Evolutionary conservation across 2,329 filamentous ascomycete species (phyloP).

Genomic region (Aureobasidium leucospermi): DNA sequence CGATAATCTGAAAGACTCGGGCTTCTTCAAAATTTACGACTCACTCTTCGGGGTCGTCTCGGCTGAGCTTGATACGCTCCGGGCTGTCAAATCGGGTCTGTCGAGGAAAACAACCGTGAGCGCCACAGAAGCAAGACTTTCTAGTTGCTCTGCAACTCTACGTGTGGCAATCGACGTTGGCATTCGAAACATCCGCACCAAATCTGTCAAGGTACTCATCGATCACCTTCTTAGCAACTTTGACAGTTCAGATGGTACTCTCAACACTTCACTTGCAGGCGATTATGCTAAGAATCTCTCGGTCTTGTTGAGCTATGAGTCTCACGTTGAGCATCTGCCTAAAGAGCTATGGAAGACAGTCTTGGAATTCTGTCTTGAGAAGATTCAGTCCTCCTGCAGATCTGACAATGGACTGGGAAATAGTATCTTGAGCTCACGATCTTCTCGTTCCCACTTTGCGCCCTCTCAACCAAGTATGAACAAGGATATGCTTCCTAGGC

Average conservation of each 20-base stretch:
- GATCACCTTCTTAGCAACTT: conserved; percentile 76
- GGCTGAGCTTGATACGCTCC: conserved; percentile 59
- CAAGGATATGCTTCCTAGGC: conserved; percentile 10
- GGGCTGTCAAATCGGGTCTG: conserved; percentile 35
- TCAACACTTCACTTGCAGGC: conserved; percentile 61
- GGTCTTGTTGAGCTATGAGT: conserved; percentile 61
- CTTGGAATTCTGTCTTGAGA: conserved; percentile 62
- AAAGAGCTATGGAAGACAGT: conserved; percentile 60
- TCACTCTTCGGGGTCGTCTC: conserved; percentile 64
- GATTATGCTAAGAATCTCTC: conserved; percentile 74
- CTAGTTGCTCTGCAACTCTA: conserved; percentile 62
- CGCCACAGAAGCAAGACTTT: conserved; percentile 50
- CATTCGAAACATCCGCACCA: conserved; percentile 59
- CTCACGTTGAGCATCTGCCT: conserved; percentile 74
- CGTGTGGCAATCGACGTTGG: conserved; percentile 66
- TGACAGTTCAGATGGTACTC: conserved; percentile 51
- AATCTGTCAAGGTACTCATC: conserved; percentile 70
- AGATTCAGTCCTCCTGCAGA: conserved; percentile 36
- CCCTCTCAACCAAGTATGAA: conserved; percentile 16
- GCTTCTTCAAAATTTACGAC: conserved; percentile 77
- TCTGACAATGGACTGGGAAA: conserved; percentile 5
- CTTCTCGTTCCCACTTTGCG: conserved; percentile 20
- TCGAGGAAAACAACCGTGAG: background rate
- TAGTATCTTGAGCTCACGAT: conserved; percentile 20
- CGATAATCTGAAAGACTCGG: conserved; percentile 59